Conservation (phyloP, 306 rosid species). For the Canavalia ensiformis region DNA sequence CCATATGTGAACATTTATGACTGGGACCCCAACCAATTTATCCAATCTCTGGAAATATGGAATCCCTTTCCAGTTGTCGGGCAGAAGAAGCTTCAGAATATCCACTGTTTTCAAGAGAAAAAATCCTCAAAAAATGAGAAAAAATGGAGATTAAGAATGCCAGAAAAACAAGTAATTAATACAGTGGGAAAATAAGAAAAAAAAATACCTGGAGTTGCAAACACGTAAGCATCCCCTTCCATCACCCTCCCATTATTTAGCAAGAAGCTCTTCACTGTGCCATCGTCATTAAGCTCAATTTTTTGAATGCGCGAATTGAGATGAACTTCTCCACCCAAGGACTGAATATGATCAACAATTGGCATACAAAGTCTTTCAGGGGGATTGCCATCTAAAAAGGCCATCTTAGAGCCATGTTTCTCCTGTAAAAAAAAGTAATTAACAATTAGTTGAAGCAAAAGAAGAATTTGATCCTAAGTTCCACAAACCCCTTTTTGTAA, state of each 20-base stretch:
- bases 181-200: slow-evolving; percentile 29
- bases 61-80: slow-evolving; percentile 86
- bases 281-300: slow-evolving; percentile 83
- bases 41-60: slow-evolving; percentile 93
- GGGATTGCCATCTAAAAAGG: slow-evolving; percentile 96
- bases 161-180: neutral
- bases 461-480: slow-evolving; percentile 20
- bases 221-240: slow-evolving; percentile 90
- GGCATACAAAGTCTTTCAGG: slow-evolving; percentile 99
- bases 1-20: slow-evolving; percentile 97
- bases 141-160: slow-evolving; percentile 34
- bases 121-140: slow-evolving; percentile 41
- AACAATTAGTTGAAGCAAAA: slow-evolving; percentile 33
- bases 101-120: slow-evolving; percentile 69
- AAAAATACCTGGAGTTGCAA: slow-evolving; percentile 88
- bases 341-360: slow-evolving; percentile 81
- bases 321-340: slow-evolving; percentile 90
- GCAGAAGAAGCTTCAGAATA: slow-evolving; percentile 89
- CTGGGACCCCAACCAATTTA: slow-evolving; percentile 95
- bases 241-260: slow-evolving; percentile 75
- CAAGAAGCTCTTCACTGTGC: slow-evolving; percentile 80
- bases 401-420: slow-evolving; percentile 99
- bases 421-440: slow-evolving; percentile 63
- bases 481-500: slow-evolving; percentile 14
- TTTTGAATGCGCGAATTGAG: slow-evolving; percentile 85